Base-by-base conservation (phyloP, 2,329 filamentous ascomycete species). In the Fusarium nodosum region DNA sequence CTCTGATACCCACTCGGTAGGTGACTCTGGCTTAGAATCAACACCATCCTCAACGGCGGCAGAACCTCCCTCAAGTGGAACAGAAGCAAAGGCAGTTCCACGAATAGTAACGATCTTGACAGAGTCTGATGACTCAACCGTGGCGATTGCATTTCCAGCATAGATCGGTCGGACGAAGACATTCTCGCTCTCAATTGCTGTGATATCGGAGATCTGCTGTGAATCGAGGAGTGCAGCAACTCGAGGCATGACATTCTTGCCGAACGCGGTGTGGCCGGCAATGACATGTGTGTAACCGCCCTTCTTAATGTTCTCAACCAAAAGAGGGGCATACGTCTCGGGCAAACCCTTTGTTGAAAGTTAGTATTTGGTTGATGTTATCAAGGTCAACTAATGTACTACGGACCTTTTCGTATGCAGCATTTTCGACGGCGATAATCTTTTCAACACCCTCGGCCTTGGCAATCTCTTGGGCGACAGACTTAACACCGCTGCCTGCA, bases 81-180 rank as follows among this genome's bases (percentile, higher is more conserved):
- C 90, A 41, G 92, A 86, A 31, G 93, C 86, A 83, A 99, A 99
- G 1, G 96, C 92, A 5, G 96, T 98, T 69, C 94, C 94, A 77
- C 96, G 91, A 69, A 98, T 91, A 36, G 96, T 99, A 75, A 99
- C 87, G 56, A 98, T 79, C 83, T 98, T 99, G 79, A 93, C 88
- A 18, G 86, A 78, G 77, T 99, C 96, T 68, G 88, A 88, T 4
- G 94, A 97, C 81, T 98, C 93, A 62, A 99, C 94, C 12, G 96
- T 99, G 36, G 97, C 89, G 77, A 99, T 97, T 48, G 95, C 96
- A 78, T 99, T 99, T 57, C 96, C 96, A 60, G 96, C 96, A 80
- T 99, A 99, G 77, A 99, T 97, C 30, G 96, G 95, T 60, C 96
- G 92, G 57, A 97, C 91, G 76, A 99, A 99, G 15, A 93, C 97